Percentiles rank a stretch among this genome's conserved stretches.
These are phyloP conservation scores for Graphilbum sp. DNA, from an alignment of 2,329 filamentous ascomycete species.

Conservation along the genomic window DNA sequence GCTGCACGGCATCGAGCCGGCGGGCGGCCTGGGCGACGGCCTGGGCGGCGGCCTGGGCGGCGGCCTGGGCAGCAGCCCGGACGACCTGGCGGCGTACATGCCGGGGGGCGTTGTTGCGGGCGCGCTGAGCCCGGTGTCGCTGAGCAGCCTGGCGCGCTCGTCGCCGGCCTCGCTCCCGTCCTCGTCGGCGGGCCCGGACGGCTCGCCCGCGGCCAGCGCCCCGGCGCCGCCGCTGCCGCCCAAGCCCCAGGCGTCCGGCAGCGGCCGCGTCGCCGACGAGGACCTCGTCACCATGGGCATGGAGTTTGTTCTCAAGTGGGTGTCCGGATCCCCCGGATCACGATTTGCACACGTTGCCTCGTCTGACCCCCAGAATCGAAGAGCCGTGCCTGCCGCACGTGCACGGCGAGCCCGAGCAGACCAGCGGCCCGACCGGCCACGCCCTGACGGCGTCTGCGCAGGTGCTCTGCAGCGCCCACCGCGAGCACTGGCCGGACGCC, in stretches of 20 bases:
- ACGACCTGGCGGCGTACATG: too few relatives aligned
- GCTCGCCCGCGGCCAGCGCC: too few relatives aligned
- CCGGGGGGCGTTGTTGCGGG: too few relatives aligned
- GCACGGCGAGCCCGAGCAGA: neutral
- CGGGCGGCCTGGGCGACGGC: neutral
- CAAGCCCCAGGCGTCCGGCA: neutral
- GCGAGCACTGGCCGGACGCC: neutral
- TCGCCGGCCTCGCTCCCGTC: too few relatives aligned
- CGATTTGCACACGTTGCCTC: neutral
- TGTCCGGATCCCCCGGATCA: neutral
- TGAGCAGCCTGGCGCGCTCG: too few relatives aligned
- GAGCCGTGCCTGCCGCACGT: slow-evolving; percentile 5
- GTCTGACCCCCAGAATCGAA: slow-evolving; percentile 3
- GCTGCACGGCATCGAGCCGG: neutral
- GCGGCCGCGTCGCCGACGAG: slow-evolving; percentile 3
- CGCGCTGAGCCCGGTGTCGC: too few relatives aligned
- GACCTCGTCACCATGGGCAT: slow-evolving; percentile 5
- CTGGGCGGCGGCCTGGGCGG: neutral
- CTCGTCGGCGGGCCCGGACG: too few relatives aligned
- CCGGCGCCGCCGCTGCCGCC: too few relatives aligned
- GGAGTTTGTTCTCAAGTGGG: slow-evolving; percentile 5
- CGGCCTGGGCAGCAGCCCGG: too few relatives aligned
- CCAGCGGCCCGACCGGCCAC: slow-evolving; percentile 2
- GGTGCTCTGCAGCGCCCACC: neutral
- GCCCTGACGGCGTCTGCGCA: slow-evolving; percentile 2